Base-by-base conservation (phyloP, 805 yeast genomes). In the Lachancea waltii region DNA sequence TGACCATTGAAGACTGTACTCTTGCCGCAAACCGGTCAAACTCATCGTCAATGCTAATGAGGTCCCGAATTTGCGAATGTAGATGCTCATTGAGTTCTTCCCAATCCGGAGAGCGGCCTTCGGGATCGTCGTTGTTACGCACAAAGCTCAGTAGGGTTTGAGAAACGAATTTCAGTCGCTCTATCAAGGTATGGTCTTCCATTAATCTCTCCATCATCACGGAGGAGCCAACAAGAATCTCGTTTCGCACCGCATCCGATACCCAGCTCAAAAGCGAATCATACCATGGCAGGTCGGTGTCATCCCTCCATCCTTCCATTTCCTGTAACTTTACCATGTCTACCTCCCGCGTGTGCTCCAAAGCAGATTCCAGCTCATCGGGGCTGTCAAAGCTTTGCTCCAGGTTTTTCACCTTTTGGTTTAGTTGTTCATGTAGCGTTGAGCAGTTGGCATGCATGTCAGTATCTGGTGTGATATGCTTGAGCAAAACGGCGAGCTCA, bases 151-250 rank as follows among this genome's bases (percentile, higher is more conserved):
- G 30, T n/a, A 38, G 26, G 4, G 42, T 33, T 13, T 43, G 35
- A 4, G 58, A 48, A 8, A 56, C 21, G 36, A 56, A 50, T 32
- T 57, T 56, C 25, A 45, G 47, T 11, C 54, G 36, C 10, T 35
- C 36, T 10, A 47, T 35, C 19, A 64, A 51, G 1, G 45, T 51
- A 14, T 51, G 49, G 22, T 62, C 56, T 11, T 53, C 47, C 8
- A 63, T 43, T 50, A 68, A 51, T 37, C 70, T 69, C 49, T 79
- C 87, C 50, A 73, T 69, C 21, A 76, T 56, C 4, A 74, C 58
- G 0, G 82, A 72, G 1, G 85, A 70, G 44, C 71, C 70, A 40
- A 73, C 68, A 16, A 79, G 55, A 5, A 80, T 65, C 25, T 79
- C 79, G 36, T 64, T 68, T 28, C 78, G 78, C 3, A 75, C 57